phyloP scores from a whole-genome alignment of 495 filamentous ascomycete species.

The Trichoderma gamsii region DNA sequence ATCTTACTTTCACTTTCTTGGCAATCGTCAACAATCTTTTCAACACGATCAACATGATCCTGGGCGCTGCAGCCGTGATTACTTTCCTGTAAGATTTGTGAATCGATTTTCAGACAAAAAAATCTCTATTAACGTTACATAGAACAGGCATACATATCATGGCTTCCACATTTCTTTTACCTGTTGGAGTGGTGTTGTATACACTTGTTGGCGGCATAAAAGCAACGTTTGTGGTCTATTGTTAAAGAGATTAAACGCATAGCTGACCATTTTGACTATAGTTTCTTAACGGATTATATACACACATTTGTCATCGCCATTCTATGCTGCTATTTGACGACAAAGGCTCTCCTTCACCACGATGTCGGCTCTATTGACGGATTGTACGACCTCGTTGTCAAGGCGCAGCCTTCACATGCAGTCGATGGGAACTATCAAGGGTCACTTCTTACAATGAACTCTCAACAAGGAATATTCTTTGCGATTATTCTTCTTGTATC shows the following conservation, averaged over 20 bases:
- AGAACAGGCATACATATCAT: constrained; percentile 75
- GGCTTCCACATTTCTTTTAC: constrained; percentile 68
- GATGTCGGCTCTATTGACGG: constrained; percentile 8
- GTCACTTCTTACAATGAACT: constrained; percentile 5
- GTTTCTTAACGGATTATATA: constrained; percentile 35
- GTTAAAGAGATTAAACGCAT: not conserved
- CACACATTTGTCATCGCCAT: constrained; percentile 34
- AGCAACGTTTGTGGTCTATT: constrained; percentile 22
- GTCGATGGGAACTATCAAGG: not conserved
- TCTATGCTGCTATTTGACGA: constrained; percentile 17
- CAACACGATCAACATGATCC: constrained; percentile 67
- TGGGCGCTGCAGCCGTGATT: constrained; percentile 79
- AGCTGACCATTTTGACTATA: not conserved
- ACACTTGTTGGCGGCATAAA: constrained; percentile 28
- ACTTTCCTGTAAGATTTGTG: constrained; percentile 38
- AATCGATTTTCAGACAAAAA: not conserved
- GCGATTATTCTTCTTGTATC: not conserved
- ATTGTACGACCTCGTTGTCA: not conserved
- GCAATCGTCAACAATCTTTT: not conserved
- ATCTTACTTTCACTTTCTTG: constrained; percentile 39
- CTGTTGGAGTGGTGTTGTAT: constrained; percentile 28
- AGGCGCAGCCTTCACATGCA: not conserved
- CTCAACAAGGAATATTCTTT: constrained; percentile 3
- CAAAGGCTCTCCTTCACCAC: not conserved
- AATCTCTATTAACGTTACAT: not conserved